Evolutionary conservation across 305 asterid species (phyloP).

Genomic region (Caryopteris hybrid): DNA sequence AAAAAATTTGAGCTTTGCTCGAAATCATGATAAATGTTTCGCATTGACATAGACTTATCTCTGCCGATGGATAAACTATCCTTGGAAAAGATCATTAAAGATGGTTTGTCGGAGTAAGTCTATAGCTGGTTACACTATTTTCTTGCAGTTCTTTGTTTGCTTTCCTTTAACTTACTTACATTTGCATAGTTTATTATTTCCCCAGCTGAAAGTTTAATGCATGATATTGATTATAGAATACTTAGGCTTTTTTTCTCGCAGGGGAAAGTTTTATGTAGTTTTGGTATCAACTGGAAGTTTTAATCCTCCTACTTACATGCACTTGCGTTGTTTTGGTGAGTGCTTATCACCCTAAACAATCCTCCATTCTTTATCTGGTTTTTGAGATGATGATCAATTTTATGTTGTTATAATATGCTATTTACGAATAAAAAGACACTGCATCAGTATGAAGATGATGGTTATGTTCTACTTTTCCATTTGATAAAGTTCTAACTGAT

Average conservation of each 20-base stretch:
- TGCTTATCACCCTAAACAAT: neutral
- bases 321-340: conserved; percentile 74
- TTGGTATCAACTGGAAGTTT: conserved; percentile 78
- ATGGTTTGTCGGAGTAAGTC: conserved; percentile 31
- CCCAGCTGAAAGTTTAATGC: neutral
- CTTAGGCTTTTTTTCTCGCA: neutral
- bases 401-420: no score
- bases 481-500: no score
- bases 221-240: neutral
- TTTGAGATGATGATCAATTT: no score
- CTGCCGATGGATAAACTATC: conserved; percentile 46
- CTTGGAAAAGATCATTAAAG: conserved; percentile 17
- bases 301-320: conserved; percentile 83
- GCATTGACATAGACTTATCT: conserved; percentile 14
- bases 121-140: neutral
- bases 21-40: neutral
- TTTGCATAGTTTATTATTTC: neutral
- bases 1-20: neutral
- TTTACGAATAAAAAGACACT: no score
- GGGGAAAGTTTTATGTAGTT: conserved; percentile 46
- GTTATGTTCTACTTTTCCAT: no score
- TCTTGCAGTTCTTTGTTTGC: neutral
- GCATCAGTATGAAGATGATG: no score
- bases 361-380: no score
- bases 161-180: neutral